Base-by-base conservation (phyloP, 192 early-diverging fungal genomes). In the Backusella parvicylindrica region DNA sequence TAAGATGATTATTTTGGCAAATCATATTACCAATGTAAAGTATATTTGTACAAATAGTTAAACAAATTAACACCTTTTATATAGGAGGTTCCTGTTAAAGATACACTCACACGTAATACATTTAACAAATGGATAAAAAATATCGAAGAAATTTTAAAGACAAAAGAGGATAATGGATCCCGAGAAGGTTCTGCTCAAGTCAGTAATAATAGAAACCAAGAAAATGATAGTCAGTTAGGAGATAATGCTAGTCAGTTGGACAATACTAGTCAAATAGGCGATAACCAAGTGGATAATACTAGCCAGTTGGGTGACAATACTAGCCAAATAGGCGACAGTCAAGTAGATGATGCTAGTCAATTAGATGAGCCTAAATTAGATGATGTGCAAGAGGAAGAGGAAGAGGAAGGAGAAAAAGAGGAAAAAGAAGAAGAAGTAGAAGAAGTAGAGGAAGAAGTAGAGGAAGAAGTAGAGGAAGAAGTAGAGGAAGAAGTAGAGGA, bases 21-120 rank as follows among this genome's bases (percentile, higher is more conserved):
- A 85, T 21, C 79, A 77, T 28, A 67, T 87, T 11, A 82, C 86
- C 63, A 72, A 32, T 9, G 86, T 89, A 81, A 81, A 67, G 23
- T 18, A n/a, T 68, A 33, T n/a, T n/a, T n/a, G n/a, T n/a, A n/a
- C n/a, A n/a, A n/a, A n/a, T n/a, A n/a, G n/a, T n/a, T n/a, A n/a
- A n/a, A n/a, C n/a, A n/a, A n/a, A 37, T 12, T 30, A n/a, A 47
- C 18, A n/a, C 43, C 31, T 28, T 64, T 69, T 64, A 56, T 68
- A 9, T 70, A 76, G 72, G 49, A 68, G 2, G 26, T n/a, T 32
- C 41, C 72, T 13, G 23, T 64, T 43, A 56, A 50, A 40, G 49
- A 73, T 31, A 26, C 49, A 18, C 21, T 69, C 8, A 66, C 32
- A 8, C 73, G 73, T 50, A 75, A 66, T 23, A 12, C 35, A 26